A percentile compares a stretch with the other conserved stretches of the same genome.
These are phyloP conservation scores for Rhodotorula mucilaginosa DNA, from an alignment of 1,284 basidiomycete species.

Conservation along the genomic window DNA sequence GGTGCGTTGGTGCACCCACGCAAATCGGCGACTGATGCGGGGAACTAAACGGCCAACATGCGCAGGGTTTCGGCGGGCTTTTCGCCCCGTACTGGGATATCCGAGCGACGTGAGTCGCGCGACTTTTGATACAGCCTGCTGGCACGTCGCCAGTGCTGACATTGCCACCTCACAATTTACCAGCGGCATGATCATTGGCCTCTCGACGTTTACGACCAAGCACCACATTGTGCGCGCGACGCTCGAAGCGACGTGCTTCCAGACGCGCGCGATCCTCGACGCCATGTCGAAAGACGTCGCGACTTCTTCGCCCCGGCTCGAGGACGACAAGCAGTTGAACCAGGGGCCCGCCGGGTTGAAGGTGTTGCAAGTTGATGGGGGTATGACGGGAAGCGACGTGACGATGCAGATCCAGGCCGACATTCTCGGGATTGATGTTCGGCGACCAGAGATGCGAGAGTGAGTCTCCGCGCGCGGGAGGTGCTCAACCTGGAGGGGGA, in stretches of 20 bases:
- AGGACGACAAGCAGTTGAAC: conserved; percentile 7
- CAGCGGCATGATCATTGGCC: conserved; percentile 70
- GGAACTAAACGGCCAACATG: conserved; percentile 34
- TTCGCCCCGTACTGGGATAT: conserved; percentile 70
- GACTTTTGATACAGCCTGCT: not conserved
- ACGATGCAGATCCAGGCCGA: conserved; percentile 92
- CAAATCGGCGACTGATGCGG: conserved; percentile 61
- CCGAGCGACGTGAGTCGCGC: conserved; percentile 57
- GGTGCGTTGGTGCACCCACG: conserved; percentile 65
- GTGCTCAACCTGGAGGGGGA: not conserved
- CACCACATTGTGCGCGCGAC: conserved; percentile 78
- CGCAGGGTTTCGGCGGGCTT: conserved; percentile 51
- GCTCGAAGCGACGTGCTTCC: conserved; percentile 74
- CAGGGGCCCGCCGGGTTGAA: conserved; percentile 22
- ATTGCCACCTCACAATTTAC: not conserved
- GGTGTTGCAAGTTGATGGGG: conserved; percentile 44
- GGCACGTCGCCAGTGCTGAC: not conserved
- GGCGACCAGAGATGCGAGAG: conserved; percentile 95
- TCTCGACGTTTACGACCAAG: conserved; percentile 89
- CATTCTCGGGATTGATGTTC: conserved; percentile 84
- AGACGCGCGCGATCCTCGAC: conserved; percentile 90
- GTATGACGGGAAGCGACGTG: conserved; percentile 56
- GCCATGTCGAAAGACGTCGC: conserved; percentile 77
- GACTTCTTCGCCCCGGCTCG: conserved; percentile 49
- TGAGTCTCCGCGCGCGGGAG: conserved; percentile 51